Evolutionary conservation across 1,284 basidiomycete genomes (phyloP).

Genomic region (Ustanciosporium gigantosporum): DNA sequence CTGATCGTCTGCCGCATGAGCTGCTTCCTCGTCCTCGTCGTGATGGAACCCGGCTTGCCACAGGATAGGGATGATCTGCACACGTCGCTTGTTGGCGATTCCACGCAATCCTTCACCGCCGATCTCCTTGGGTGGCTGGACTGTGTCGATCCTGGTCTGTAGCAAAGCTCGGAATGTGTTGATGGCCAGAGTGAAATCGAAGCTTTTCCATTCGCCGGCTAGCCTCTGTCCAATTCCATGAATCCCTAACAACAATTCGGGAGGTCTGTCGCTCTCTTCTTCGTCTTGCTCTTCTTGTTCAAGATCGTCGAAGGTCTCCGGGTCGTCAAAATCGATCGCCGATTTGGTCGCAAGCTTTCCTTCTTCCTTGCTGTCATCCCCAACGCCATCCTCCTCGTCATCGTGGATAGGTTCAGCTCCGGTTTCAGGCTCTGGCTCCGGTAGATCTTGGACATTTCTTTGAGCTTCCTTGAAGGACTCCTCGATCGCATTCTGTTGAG

Average conservation of each 20-base stretch:
- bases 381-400: conserved; percentile 5
- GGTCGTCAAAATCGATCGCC: conserved; percentile 24
- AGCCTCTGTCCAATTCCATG: conserved; percentile 57
- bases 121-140: conserved; percentile 40
- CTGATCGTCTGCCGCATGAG: conserved; percentile 59
- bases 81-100: conserved; percentile 57
- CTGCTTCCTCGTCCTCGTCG: conserved; percentile 62
- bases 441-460: conserved; percentile 19
- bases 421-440: conserved; percentile 3
- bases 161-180: conserved; percentile 40
- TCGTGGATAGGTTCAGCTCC: not conserved
- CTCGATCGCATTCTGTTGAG: conserved; percentile 25
- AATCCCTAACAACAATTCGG: conserved; percentile 31
- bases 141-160: conserved; percentile 37
- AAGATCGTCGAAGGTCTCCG: conserved; percentile 36
- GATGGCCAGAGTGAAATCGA: conserved; percentile 43
- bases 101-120: conserved; percentile 37
- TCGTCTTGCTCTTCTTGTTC: conserved; percentile 24
- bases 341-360: conserved; percentile 1
- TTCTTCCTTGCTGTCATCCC: not conserved
- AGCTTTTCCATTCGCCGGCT: conserved; percentile 44
- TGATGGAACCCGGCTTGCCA: conserved; percentile 65
- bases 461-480: conserved; percentile 43
- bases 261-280: conserved; percentile 20
- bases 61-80: conserved; percentile 66